phyloP scores from a whole-genome alignment of 1,284 basidiomycete genomes.

The Heterobasidion occidentale region DNA sequence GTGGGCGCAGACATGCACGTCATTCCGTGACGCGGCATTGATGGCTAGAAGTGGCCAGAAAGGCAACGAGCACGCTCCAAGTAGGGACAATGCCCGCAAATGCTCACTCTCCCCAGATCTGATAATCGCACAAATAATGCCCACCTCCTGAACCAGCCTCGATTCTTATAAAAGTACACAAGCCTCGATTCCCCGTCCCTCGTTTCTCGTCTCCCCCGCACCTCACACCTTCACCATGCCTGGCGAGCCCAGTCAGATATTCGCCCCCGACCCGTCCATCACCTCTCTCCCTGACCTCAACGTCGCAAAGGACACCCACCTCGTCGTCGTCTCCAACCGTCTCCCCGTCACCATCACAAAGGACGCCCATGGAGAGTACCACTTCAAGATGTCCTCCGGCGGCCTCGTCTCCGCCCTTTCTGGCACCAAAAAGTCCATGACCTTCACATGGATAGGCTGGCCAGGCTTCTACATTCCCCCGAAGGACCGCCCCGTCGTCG shows the following conservation, averaged over 20 bases:
- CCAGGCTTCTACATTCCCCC: slow-evolving; percentile 84
- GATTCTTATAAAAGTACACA: background rate
- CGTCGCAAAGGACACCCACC: slow-evolving; percentile 42
- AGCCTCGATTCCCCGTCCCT: slow-evolving; percentile 16
- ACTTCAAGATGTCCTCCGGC: slow-evolving; percentile 96
- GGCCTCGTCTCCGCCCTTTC: slow-evolving; percentile 92
- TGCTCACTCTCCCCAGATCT: background rate
- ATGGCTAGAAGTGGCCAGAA: too few species aligned
- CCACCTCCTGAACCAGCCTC: background rate
- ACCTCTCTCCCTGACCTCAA: slow-evolving; percentile 22
- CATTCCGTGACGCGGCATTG: too few species aligned
- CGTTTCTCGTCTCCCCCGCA: slow-evolving; percentile 14
- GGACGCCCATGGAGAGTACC: slow-evolving; percentile 82
- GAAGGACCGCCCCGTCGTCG: slow-evolving; percentile 80
- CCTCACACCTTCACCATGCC: background rate
- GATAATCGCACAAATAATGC: background rate
- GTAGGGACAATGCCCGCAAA: background rate
- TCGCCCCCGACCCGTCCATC: background rate
- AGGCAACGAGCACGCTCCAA: too few species aligned
- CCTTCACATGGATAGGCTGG: slow-evolving; percentile 96
- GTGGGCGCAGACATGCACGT: too few species aligned
- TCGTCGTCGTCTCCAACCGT: slow-evolving; percentile 95
- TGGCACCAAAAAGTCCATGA: slow-evolving; percentile 94
- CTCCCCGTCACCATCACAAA: slow-evolving; percentile 90
- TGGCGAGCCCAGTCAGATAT: background rate